Evolutionary conservation across 2,329 filamentous ascomycete genomes (phyloP), one percentile per base, ranked within the genome.

Genomic region (Ophiostoma triangulosporum): DNA sequence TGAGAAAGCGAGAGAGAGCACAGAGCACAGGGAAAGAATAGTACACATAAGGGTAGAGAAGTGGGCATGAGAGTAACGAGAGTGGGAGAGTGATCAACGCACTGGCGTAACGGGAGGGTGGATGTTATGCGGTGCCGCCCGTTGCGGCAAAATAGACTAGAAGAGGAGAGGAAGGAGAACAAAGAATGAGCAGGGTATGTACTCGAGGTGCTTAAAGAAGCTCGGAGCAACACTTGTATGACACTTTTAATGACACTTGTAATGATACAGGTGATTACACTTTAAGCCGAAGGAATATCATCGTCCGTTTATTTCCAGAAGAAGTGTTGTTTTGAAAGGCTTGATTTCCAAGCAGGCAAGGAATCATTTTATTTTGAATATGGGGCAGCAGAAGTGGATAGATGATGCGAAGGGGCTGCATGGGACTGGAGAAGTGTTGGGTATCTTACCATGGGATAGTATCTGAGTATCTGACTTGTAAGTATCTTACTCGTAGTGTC

Each of bases 71-170:
- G 40, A 27, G 26, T 4, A 45, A 17, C 43, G 24, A 17, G 43
- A 46, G 26, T 27, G 22, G 20, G 36, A 22, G 38, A 45, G 20
- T 32, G 26, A 24, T 24, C 27, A 48, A 17, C 17, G 29, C 29
- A 48, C 46, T 48, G 46, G 46, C 46, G 46, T 14, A 48, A 51
- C 32, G 32, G 26, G 33, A 31, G 36, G n/a, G 33, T 43, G 26
- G 36, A 15, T 40, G 26, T 43, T 31, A 24, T 24, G 33, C 49
- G 33, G 32, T 51, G 49, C 26, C 46, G 46, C 46, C 46, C 46
- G 46, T 48, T 48, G 46, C 46, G 46, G 46, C 8, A 48, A 46
- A 45, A 52, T 17, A n/a, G 32, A 38, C 32, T 27, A 50, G 48
- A 26, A 36, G 22, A 12, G 22, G 48, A n/a, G 20, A 26, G 11